phyloP scores from a whole-genome alignment of 768 basidiomycete species.

The Mrakia gelida region DNA sequence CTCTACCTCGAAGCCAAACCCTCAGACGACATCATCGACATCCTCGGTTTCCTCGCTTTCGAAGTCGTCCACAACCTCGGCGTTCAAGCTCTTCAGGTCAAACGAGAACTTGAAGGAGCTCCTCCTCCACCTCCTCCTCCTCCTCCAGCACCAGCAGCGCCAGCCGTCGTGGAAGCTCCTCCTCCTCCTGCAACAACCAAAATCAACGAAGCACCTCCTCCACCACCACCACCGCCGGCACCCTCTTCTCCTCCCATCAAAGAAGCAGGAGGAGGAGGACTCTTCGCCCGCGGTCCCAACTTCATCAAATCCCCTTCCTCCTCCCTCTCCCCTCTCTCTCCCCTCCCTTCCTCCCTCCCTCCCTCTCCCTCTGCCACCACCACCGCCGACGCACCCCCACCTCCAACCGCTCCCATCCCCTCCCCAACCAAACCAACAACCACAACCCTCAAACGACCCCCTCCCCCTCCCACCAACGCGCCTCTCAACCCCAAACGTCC shows the following conservation, averaged over 20 bases:
- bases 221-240: background rate
- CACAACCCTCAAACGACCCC: background rate
- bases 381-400: background rate
- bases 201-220: background rate
- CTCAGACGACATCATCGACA: constrained; percentile 91
- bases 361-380: background rate
- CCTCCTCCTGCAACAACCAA: background rate
- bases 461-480: background rate
- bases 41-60: constrained; percentile 93
- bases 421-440: background rate
- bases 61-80: constrained; percentile 95
- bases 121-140: constrained; percentile 50
- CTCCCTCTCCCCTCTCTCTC: constrained; percentile 4
- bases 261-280: background rate
- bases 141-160: background rate
- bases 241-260: background rate
- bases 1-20: constrained; percentile 79
- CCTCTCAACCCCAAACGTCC: background rate
- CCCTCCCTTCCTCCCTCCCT: background rate
- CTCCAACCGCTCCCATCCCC: background rate
- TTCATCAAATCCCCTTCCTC: background rate
- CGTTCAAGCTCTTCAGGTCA: constrained; percentile 73
- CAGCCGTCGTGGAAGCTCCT: too few species aligned
- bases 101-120: constrained; percentile 66
- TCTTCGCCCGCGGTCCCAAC: background rate